Conservation (phyloP, 1,284 basidiomycete species). For the Volvariella surrecta region DNA sequence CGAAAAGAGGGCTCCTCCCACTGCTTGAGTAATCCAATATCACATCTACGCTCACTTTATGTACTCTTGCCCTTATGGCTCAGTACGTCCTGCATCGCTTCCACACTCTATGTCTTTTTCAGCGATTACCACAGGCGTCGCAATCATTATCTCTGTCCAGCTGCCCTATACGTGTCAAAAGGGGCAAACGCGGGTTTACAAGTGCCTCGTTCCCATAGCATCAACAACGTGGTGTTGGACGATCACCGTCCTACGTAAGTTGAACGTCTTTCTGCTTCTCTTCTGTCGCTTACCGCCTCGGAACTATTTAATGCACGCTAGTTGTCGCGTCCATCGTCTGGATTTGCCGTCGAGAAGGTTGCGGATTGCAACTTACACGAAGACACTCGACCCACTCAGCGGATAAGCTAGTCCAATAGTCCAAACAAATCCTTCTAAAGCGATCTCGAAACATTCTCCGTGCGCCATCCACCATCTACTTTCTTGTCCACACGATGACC, state of each 20-base stretch:
- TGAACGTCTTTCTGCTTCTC: not conserved
- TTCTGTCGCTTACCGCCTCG: not conserved
- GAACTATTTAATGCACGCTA: not conserved
- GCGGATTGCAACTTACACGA: not conserved
- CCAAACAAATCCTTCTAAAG: too few species aligned
- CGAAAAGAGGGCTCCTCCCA: not conserved
- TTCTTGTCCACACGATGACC: too few species aligned
- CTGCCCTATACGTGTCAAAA: not conserved
- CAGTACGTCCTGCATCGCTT: not conserved
- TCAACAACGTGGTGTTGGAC: not conserved
- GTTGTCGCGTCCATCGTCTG: not conserved
- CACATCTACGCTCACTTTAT: not conserved
- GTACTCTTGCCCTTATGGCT: not conserved
- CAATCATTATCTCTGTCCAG: not conserved
- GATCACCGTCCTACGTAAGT: not conserved
- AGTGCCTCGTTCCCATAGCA: not conserved
- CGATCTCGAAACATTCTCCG: too few species aligned
- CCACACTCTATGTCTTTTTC: not conserved
- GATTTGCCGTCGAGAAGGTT: not conserved
- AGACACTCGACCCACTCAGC: not conserved
- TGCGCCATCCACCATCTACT: too few species aligned
- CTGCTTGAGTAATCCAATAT: not conserved
- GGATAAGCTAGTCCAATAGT: not conserved
- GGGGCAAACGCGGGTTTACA: not conserved
- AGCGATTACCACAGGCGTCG: not conserved